Conservation (phyloP, 371 early-diverging fungal genomes). For the Lichtheimia corymbifera region DNA sequence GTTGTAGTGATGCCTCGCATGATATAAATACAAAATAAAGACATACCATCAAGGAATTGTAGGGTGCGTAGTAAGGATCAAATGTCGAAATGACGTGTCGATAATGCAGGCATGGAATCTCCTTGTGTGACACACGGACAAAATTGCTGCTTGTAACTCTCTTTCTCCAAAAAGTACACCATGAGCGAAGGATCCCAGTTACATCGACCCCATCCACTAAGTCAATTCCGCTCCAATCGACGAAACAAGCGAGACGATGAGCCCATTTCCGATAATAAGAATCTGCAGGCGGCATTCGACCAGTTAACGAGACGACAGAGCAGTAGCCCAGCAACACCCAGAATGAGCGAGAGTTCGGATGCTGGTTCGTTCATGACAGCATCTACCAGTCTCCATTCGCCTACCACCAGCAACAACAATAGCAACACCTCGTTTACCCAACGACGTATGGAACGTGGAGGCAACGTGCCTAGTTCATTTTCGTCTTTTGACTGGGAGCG, state of each 20-base stretch:
- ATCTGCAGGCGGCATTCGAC: constrained; percentile 21
- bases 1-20: no score
- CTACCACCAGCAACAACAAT: neutral
- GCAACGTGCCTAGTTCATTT: constrained; percentile 41
- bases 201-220: constrained; percentile 14
- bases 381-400: neutral
- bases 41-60: no score
- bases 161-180: neutral
- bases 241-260: neutral
- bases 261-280: constrained; percentile 18
- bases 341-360: neutral
- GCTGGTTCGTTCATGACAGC: neutral
- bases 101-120: neutral
- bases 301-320: constrained; percentile 17
- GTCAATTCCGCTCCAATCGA: constrained; percentile 4
- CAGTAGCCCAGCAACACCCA: no score
- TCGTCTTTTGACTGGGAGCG: constrained; percentile 23
- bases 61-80: no score
- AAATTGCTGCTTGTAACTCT: neutral
- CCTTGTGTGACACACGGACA: neutral
- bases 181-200: constrained; percentile 4
- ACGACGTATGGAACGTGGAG: constrained; percentile 41
- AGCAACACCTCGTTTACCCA: constrained; percentile 37
- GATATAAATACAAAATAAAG: no score
- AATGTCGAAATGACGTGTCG: no score